Percentiles rank a stretch among this genome's conserved stretches.
These are phyloP conservation scores for Scedosporium apiospermum DNA, from an alignment of 2,329 filamentous ascomycete genomes.

Conservation along the genomic window DNA sequence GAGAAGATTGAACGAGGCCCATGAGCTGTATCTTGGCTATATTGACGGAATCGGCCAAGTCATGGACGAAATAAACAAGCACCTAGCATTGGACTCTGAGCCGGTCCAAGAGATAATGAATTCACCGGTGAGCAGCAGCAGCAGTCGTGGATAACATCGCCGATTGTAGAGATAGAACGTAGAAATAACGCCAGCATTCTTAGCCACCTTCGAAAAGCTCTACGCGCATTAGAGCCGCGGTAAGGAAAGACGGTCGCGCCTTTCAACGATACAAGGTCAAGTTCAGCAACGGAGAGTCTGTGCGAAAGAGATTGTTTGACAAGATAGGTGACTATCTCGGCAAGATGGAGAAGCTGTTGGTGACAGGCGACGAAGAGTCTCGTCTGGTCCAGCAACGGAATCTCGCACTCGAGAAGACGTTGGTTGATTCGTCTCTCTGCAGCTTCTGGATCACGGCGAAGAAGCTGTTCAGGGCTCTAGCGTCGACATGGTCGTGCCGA, in stretches of 20 bases:
- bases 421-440: slow-evolving; percentile 12
- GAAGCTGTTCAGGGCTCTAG: slow-evolving; percentile 13
- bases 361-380: slow-evolving; percentile 11
- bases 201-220: not conserved
- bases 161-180: not conserved
- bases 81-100: slow-evolving; percentile 7
- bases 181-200: slow-evolving; percentile 7
- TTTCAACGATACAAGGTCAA: slow-evolving; percentile 14
- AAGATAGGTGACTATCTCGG: slow-evolving; percentile 13
- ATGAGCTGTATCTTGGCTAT: slow-evolving; percentile 11
- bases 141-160: not conserved
- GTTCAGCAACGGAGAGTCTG: slow-evolving; percentile 13
- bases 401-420: not conserved
- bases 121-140: not conserved
- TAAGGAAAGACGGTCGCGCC: slow-evolving; percentile 7
- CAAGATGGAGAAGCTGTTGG: slow-evolving; percentile 14
- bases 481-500: slow-evolving; percentile 14
- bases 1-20: slow-evolving; percentile 11
- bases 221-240: not conserved
- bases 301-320: slow-evolving; percentile 13
- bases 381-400: slow-evolving; percentile 7
- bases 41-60: slow-evolving; percentile 9
- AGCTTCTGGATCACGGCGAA: slow-evolving; percentile 17
- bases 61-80: slow-evolving; percentile 12
- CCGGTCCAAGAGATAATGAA: not conserved